phyloP scores from a whole-genome alignment of 805 yeast species.

The Grigorovia transvaalensis region DNA sequence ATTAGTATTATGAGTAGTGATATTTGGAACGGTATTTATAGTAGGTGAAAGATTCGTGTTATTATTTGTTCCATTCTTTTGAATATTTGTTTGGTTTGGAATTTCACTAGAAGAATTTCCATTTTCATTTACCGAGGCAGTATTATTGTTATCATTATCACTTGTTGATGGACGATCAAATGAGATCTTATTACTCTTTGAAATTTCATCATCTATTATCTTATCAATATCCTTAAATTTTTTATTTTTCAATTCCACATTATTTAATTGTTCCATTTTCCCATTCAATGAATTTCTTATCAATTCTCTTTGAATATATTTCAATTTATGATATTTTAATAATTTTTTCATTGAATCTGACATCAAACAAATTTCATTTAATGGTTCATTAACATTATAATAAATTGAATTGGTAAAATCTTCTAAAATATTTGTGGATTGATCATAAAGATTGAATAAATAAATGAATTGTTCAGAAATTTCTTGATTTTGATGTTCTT shows the following conservation, averaged over 20 bases:
- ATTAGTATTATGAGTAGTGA: slow-evolving; percentile 6
- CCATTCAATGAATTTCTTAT: slow-evolving; percentile 15
- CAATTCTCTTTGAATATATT: slow-evolving; percentile 22
- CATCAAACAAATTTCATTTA: slow-evolving; percentile 24
- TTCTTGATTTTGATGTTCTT: slow-evolving; percentile 17
- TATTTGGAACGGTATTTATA: too few species aligned
- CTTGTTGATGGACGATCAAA: slow-evolving; percentile 9
- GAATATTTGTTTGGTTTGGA: too few species aligned
- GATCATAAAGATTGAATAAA: slow-evolving; percentile 21
- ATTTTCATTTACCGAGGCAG: neutral
- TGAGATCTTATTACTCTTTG: slow-evolving; percentile 13
- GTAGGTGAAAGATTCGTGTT: too few species aligned
- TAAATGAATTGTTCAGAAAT: slow-evolving; percentile 20
- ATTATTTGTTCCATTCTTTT: too few species aligned
- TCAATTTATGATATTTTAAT: slow-evolving; percentile 23
- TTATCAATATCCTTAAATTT: slow-evolving; percentile 18
- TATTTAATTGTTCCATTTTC: slow-evolving; percentile 18
- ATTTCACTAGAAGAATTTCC: too few species aligned
- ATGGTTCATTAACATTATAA: slow-evolving; percentile 26
- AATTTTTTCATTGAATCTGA: slow-evolving; percentile 25
- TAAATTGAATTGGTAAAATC: slow-evolving; percentile 21
- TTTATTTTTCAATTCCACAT: slow-evolving; percentile 18
- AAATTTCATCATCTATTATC: slow-evolving; percentile 15
- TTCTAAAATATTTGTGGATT: slow-evolving; percentile 17
- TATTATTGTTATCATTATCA: neutral